Evolutionary conservation across 179 eudicot species (phyloP), one percentile per base, ranked within the genome.

Genomic region (Silene noctiflora): DNA sequence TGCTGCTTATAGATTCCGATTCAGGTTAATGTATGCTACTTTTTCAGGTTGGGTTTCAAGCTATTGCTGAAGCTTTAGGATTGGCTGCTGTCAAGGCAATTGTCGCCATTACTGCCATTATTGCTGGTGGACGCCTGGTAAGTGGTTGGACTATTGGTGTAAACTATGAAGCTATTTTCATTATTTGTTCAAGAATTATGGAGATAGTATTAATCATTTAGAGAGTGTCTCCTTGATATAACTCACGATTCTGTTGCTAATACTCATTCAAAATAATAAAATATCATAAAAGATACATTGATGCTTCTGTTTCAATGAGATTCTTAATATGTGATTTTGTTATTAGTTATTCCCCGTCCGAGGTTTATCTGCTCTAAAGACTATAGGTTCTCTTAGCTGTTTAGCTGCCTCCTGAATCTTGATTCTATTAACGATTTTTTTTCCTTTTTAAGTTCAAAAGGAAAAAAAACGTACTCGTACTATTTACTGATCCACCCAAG

Each of bases 41-140:
- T 63, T 73, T 85, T 81, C 89, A 95, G 99, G 83, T 93, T 81
- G 99, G 99, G 61, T 88, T 95, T 76, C 96, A 88, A 83, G 99
- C 99, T 73, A 95, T 95, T 83, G 97, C 97, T 33, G 99, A 95
- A 89, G 97, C 99, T 81, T 91, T 95, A 74, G 99, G 99, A 69
- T 77, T 88, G 84, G 99, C 99, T 83, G 99, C 91, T 82, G 89
- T 95, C 51, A 95, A 95, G 93, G 99, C 99, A 77, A 66, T 89
- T 84, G 89, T 93, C 80, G 99, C 99, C 75, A 95, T 95, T 82
- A 58, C 93, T 70, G 99, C 93, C 80, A 95, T 95, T 13, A 90
- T 95, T 85, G 99, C 97, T 72, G 99, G 99, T 79, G 97, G 99
- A 73, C 97, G 99, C 80, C 81, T 94, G 96, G 98, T 94, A 81